Evolutionary conservation across 2,329 filamentous ascomycete genomes (phyloP), one percentile per base, ranked within the genome.

Genomic region (Ceratocystis destructans): DNA sequence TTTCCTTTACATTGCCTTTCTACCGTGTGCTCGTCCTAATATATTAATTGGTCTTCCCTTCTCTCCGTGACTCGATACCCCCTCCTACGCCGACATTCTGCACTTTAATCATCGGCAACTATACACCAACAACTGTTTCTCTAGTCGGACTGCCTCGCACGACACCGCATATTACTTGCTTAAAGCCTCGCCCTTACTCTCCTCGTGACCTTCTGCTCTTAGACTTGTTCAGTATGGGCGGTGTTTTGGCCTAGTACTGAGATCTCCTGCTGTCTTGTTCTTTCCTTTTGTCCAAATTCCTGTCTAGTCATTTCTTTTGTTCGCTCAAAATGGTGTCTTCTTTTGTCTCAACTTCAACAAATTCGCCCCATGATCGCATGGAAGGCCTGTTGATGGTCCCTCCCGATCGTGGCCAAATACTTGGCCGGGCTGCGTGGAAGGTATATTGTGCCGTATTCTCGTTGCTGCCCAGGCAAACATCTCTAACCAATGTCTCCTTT

Each of bases 231-330:
- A 59, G 3, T 59, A 59, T 59, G 55, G 81, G 82, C 65, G 86
- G 83, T 73, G 87, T 97, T 70, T 86, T 87, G 76, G 91, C 97
- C 88, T 96, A 79, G 79, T 88, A 78, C 61, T 50, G 22, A 55
- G 53, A 44, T 44, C 15, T 61, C 20, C 8, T 17, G 22, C 48
- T 57, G 37, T 59, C 44, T 53, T 3, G 15, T 63, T 63, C 33
- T 25, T 37, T 31, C 25, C 33, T 46, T 10, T 28, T 8, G 48
- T 33, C 20, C 45, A 31, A 15, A 17, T 33, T 50, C 25, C 6
- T 59, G 55, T 37, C 31, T 20, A 1, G 31, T 17, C 25, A 33
- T 59, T 37, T 31, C 55, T 33, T 25, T 41, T 12, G 41, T 20
- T 20, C 15, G 15, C 28, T 48, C 57, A 65, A 20, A 59, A 68